A percentile compares a stretch with the other conserved stretches of the same genome.
phyloP scores from a whole-genome alignment of 1,139 yeast species.

The Blastobotrys buckinghamii region DNA sequence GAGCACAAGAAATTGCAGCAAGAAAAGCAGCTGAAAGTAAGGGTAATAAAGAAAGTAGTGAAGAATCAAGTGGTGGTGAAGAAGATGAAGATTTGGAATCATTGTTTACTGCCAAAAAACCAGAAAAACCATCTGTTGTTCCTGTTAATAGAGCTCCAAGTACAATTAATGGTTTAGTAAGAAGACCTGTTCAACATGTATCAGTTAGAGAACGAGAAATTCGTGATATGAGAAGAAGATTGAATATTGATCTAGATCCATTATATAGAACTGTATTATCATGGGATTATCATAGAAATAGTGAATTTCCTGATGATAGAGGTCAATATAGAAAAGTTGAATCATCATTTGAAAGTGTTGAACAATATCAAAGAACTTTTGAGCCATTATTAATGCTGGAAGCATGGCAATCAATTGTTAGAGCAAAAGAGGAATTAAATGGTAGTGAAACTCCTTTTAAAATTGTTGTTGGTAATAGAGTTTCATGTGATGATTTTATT shows the following conservation, averaged over 20 bases:
- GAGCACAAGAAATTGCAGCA: slow-evolving; percentile 18
- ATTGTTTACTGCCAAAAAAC: slow-evolving; percentile 20
- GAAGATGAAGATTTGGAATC: slow-evolving; percentile 26
- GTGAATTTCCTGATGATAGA: slow-evolving; percentile 52
- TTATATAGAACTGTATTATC: slow-evolving; percentile 61
- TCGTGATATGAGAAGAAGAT: slow-evolving; percentile 70
- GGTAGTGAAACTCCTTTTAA: slow-evolving; percentile 62
- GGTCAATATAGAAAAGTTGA: slow-evolving; percentile 37
- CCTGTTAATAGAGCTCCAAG: neutral
- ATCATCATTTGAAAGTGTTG: slow-evolving; percentile 48
- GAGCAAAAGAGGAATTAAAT: slow-evolving; percentile 55
- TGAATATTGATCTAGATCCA: slow-evolving; percentile 73
- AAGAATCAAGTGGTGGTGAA: slow-evolving; percentile 27
- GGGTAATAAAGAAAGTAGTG: neutral
- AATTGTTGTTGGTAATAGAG: slow-evolving; percentile 67
- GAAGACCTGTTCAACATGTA: neutral
- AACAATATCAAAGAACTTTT: slow-evolving; percentile 60
- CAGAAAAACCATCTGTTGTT: slow-evolving; percentile 1
- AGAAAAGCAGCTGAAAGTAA: slow-evolving; percentile 12
- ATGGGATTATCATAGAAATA: slow-evolving; percentile 66
- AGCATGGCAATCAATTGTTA: slow-evolving; percentile 87
- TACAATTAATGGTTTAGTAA: neutral
- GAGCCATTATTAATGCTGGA: slow-evolving; percentile 82
- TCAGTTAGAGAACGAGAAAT: slow-evolving; percentile 53
- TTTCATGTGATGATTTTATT: slow-evolving; percentile 79